These are phyloP conservation scores for Histomonas meleagridis DNA, from an alignment of 208 protist genomes.

Conservation along the genomic window DNA sequence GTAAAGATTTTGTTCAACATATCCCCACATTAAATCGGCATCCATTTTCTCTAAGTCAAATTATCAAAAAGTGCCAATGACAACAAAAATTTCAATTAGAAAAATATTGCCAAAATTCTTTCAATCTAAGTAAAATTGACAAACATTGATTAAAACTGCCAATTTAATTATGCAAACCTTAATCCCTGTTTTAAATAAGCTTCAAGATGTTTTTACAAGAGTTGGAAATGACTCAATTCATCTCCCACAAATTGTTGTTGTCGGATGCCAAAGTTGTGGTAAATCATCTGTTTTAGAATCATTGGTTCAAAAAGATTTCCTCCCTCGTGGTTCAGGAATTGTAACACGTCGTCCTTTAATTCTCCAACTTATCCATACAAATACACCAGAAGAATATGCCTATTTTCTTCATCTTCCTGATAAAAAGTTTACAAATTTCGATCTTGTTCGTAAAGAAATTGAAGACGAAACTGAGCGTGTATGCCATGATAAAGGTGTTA, in stretches of 20 bases:
- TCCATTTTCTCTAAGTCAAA: no score
- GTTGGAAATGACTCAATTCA: constrained; percentile 39
- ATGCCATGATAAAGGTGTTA: constrained; percentile 81
- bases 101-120: no score
- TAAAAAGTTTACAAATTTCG: constrained; percentile 79
- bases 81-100: no score
- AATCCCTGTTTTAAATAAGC: constrained; percentile 52
- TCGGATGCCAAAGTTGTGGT: constrained; percentile 46
- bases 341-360: constrained; percentile 94
- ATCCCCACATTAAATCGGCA: no score
- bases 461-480: constrained; percentile 79
- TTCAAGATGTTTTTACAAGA: constrained; percentile 48
- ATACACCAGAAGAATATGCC: constrained; percentile 57
- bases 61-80: no score
- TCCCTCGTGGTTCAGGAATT: constrained; percentile 93
- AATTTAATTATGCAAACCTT: constrained; percentile 39
- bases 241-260: constrained; percentile 49
- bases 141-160: no score
- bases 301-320: constrained; percentile 92
- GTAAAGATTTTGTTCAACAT: background rate
- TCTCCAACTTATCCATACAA: constrained; percentile 76
- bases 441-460: constrained; percentile 76
- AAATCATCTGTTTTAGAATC: constrained; percentile 81
- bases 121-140: no score
- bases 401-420: constrained; percentile 66